Percentiles rank a stretch among this genome's conserved stretches.
Conservation (phyloP, 495 filamentous ascomycete genomes). For the Neurospora sp. region DNA sequence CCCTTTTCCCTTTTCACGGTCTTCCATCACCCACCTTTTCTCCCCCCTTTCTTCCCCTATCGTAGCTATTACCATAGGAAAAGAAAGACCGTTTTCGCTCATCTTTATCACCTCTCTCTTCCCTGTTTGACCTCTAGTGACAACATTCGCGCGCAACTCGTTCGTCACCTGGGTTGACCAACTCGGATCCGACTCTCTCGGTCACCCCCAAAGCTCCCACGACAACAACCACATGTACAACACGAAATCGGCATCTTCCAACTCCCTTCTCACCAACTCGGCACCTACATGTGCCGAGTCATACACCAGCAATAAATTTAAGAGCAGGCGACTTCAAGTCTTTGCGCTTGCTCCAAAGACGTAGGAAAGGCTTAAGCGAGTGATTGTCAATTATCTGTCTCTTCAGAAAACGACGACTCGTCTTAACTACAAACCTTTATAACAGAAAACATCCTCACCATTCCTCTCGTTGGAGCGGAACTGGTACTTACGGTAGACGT, state of each 20-base stretch:
- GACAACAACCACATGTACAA: conserved; percentile 13
- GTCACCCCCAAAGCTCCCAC: background rate
- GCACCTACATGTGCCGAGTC: conserved; percentile 24
- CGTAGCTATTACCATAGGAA: background rate
- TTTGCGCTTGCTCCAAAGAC: conserved; percentile 47
- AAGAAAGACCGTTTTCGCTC: background rate
- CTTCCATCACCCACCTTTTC: background rate
- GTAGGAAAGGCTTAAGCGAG: conserved; percentile 43
- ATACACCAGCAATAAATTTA: conserved; percentile 19
- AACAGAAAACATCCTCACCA: background rate
- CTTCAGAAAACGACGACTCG: background rate
- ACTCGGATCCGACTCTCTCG: background rate
- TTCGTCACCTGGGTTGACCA: background rate
- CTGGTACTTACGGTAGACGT: background rate
- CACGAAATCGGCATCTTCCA: conserved; percentile 8
- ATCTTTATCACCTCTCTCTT: background rate
- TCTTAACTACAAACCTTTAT: background rate
- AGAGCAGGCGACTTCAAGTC: conserved; percentile 49
- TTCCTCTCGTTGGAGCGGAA: background rate
- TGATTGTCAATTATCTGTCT: background rate
- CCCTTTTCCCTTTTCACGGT: background rate
- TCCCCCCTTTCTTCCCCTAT: background rate
- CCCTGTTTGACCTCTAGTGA: background rate
- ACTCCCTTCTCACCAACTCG: conserved; percentile 13
- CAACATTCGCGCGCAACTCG: background rate